A percentile compares a stretch with the other conserved stretches of the same genome.
Evolutionary conservation across 208 protist species (phyloP).

Genomic region (Tritrichomonas musculus): DNA sequence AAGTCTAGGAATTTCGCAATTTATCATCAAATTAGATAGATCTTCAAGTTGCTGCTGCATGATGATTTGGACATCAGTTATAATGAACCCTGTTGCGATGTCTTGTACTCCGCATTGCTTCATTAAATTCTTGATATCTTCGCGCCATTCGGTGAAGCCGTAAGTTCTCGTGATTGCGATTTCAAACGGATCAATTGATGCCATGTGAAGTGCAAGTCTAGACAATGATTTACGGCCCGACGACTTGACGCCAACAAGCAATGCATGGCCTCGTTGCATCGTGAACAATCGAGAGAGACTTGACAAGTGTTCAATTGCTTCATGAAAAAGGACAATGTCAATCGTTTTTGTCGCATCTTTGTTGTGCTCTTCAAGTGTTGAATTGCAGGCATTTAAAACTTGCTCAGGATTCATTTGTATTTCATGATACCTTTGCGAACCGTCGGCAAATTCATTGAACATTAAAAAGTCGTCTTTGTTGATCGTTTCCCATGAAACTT

Average conservation of each 20-base stretch:
- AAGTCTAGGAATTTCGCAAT: slow-evolving; percentile 85
- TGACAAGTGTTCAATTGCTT: slow-evolving; percentile 82
- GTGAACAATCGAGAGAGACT: slow-evolving; percentile 84
- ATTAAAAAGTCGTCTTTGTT: not conserved
- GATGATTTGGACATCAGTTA: slow-evolving; percentile 86
- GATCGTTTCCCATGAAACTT: not conserved
- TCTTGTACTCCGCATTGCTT: slow-evolving; percentile 66
- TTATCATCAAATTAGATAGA: slow-evolving; percentile 92
- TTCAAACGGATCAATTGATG: slow-evolving; percentile 43
- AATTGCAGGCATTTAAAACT: slow-evolving; percentile 35
- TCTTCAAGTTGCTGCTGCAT: slow-evolving; percentile 86
- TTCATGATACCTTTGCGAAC: slow-evolving; percentile 38
- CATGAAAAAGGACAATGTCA: slow-evolving; percentile 90
- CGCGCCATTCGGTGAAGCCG: slow-evolving; percentile 61
- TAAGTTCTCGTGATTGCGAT: slow-evolving; percentile 50
- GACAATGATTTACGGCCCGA: slow-evolving; percentile 86
- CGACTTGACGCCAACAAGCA: slow-evolving; percentile 88
- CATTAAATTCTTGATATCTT: slow-evolving; percentile 53
- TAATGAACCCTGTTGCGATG: slow-evolving; percentile 80
- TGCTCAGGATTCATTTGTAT: slow-evolving; percentile 33
- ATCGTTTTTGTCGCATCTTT: slow-evolving; percentile 70
- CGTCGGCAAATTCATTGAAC: slow-evolving; percentile 44
- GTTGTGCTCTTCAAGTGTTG: slow-evolving; percentile 79
- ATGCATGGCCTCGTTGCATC: slow-evolving; percentile 78
- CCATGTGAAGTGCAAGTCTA: slow-evolving; percentile 81